These are phyloP conservation scores for Seiridium unicorne DNA, from an alignment of 2,329 filamentous ascomycete species.

Conservation along the genomic window DNA sequence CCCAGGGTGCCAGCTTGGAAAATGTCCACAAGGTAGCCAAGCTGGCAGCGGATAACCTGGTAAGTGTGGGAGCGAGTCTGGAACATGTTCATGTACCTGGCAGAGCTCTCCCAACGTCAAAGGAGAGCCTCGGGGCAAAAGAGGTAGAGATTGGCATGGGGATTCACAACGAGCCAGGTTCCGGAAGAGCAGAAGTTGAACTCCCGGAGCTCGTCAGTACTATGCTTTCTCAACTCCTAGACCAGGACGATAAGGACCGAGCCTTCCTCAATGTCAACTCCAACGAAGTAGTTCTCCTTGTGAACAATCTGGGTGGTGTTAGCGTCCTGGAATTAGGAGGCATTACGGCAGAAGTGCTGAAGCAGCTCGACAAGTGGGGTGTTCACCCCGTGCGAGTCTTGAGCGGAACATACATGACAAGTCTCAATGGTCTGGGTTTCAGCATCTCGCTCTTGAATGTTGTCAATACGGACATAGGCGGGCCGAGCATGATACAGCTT, in stretches of 20 bases:
- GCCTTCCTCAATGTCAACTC: constrained; percentile 64
- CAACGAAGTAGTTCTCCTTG: constrained; percentile 64
- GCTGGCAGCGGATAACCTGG: constrained; percentile 70
- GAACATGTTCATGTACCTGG: constrained; percentile 94
- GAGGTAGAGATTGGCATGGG: constrained; percentile 73
- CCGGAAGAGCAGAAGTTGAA: constrained; percentile 48
- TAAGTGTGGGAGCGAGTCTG: constrained; percentile 82
- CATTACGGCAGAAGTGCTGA: constrained; percentile 66
- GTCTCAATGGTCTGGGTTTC: constrained; percentile 73
- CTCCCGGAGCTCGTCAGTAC: constrained; percentile 55
- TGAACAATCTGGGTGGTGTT: constrained; percentile 77
- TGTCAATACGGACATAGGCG: constrained; percentile 55
- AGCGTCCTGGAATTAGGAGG: constrained; percentile 71
- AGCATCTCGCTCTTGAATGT: constrained; percentile 70
- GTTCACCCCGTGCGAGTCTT: constrained; percentile 65
- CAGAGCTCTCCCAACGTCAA: constrained; percentile 49
- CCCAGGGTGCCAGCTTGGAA: constrained; percentile 62
- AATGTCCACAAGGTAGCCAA: constrained; percentile 73
- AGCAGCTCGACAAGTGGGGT: constrained; percentile 58
- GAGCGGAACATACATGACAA: constrained; percentile 75
- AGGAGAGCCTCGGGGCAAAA: constrained; percentile 52
- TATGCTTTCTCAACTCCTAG: constrained; percentile 70
- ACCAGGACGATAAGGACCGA: constrained; percentile 65
- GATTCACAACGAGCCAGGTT: constrained; percentile 70
- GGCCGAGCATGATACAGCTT: constrained; percentile 64